Evolutionary conservation across 441 rosid genomes (phyloP).

Genomic region (Bruguiera hainesii): DNA sequence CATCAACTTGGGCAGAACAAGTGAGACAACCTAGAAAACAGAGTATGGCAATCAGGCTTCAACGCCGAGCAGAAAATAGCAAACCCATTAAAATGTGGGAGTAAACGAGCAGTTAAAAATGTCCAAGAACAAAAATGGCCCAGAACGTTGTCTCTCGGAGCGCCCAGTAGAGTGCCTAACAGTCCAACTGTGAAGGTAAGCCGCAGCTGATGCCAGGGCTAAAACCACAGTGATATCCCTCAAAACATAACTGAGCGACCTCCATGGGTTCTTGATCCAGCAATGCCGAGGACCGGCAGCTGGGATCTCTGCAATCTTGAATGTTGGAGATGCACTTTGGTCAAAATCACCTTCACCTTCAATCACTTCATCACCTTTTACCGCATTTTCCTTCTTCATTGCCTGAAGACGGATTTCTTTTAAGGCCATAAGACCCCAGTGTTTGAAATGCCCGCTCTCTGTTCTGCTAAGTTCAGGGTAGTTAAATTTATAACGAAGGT

Average conservation of each 20-base stretch:
- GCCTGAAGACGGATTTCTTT: neutral
- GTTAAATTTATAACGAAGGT: too few relatives aligned
- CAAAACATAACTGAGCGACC: conserved; percentile 75
- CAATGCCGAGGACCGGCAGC: conserved; percentile 91
- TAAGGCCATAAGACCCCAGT: neutral
- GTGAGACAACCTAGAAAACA: too few relatives aligned
- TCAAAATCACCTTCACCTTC: conserved; percentile 31
- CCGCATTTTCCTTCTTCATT: neutral
- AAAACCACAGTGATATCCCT: conserved; percentile 57
- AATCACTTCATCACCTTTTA: neutral
- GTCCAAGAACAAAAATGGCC: conserved; percentile 96
- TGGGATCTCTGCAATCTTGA: conserved; percentile 71
- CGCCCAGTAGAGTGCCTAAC: conserved; percentile 86
- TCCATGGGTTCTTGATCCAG: conserved; percentile 92
- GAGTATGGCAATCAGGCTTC: neutral
- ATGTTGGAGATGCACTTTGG: conserved; percentile 75
- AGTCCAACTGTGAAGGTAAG: conserved; percentile 50
- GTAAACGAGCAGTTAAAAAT: conserved; percentile 57
- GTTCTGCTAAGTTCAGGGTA: too few relatives aligned
- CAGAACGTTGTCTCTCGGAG: conserved; percentile 95
- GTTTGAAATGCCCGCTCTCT: neutral
- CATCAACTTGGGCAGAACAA: too few relatives aligned
- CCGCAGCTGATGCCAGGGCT: conserved; percentile 58
- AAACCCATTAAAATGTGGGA: neutral
- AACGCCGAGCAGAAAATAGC: neutral